These are phyloP conservation scores for Ehretia macrophylla DNA, from an alignment of 257 asterid species.

Conservation along the genomic window DNA sequence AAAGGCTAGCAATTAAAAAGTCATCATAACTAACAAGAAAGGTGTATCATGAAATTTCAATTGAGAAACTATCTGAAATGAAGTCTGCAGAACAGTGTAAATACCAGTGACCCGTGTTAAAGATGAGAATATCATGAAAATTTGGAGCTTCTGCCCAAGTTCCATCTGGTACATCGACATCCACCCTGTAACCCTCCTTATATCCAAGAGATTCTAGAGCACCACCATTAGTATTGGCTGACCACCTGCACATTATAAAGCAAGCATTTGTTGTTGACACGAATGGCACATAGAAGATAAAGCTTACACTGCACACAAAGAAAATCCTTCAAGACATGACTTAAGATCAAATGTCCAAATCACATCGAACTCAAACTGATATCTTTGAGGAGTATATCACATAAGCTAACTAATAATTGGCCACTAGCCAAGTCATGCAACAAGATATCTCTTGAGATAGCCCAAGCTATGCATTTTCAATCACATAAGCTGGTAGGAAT, in stretches of 20 bases:
- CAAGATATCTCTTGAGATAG: too few species aligned
- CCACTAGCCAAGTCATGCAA: too few species aligned
- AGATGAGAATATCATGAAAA: slow-evolving; percentile 76
- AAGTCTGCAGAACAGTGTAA: background rate
- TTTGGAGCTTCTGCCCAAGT: slow-evolving; percentile 75
- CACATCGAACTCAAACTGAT: too few species aligned
- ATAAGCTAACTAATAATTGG: too few species aligned
- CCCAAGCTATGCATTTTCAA: too few species aligned
- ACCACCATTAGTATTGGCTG: slow-evolving; percentile 58
- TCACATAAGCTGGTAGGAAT: too few species aligned
- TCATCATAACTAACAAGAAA: too few species aligned
- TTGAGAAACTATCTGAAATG: background rate
- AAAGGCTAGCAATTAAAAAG: too few species aligned
- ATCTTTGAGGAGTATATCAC: too few species aligned
- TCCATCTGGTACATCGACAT: slow-evolving; percentile 88
- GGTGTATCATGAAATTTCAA: too few species aligned
- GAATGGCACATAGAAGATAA: too few species aligned
- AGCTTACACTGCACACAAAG: too few species aligned
- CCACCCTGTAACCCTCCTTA: slow-evolving; percentile 84
- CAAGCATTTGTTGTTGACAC: slow-evolving; percentile 11
- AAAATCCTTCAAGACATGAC: slow-evolving; percentile 1
- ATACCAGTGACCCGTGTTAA: slow-evolving; percentile 97
- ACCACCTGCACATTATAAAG: slow-evolving; percentile 52
- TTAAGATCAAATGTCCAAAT: background rate
- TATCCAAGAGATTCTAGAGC: slow-evolving; percentile 81